Evolutionary conservation across 306 rosid species (phyloP), one percentile per base, ranked within the genome.

Genomic region (Sesbania bispinosa): DNA sequence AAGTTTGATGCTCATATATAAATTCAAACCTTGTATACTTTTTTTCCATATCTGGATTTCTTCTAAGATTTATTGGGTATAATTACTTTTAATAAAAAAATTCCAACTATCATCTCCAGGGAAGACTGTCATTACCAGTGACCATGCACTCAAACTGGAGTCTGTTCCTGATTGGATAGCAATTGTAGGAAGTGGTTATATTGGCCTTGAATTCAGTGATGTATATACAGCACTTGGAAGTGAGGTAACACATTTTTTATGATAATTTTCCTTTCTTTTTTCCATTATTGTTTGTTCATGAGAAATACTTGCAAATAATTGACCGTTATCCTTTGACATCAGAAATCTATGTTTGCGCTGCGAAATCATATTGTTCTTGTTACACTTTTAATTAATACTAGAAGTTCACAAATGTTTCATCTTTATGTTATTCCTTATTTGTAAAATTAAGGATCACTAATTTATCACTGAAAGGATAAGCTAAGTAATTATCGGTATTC

Each of bases 151-250:
- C 53, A 94, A 94, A 82, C 85, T 94, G 88, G 99, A 94, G 81
- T 79, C 72, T 82, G 93, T 94, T 79, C 99, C 99, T 13, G 96
- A 94, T 45, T 94, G 99, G 99, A 91, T 94, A 67, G 99, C 96
- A 24, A 94, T 94, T 23, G 93, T 94, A 4, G 99, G 99, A 70
- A 94, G 99, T 85, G 99, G 99, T 60, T 94, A 94, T 80, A 94
- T 94, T 61, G 99, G 99, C 71, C 99, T 94, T 42, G 99, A 94
- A 77, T 94, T 94, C 87, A 94, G 99, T 77, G 99, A 94, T 62
- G 99, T 94, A 38, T 94, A 94, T 77, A 94, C 99, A 0, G 99
- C 99, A 42, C 96, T 94, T 62, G 99, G 99, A 76, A 94, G 99
- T 79, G 99, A 91, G 99, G 99, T 94, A 72, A 61, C 39, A 58